phyloP scores from a whole-genome alignment of 2,329 filamentous ascomycete genomes.

The Hymenoscyphus fraxineus region DNA sequence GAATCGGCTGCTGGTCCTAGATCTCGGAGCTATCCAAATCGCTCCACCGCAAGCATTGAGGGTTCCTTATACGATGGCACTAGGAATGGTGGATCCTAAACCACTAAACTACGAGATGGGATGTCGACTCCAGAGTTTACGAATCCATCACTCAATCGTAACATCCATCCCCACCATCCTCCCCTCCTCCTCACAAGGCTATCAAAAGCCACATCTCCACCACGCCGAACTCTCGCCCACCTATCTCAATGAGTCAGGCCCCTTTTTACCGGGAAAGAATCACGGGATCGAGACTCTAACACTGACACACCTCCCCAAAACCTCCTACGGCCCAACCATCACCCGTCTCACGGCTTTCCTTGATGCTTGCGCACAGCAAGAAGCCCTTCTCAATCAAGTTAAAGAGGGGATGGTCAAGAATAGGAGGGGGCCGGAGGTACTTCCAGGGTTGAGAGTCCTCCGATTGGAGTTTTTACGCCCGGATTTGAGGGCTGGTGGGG shows the following conservation, averaged over 20 bases:
- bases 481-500: neutral
- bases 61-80: constrained; percentile 11
- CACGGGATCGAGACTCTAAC: constrained; percentile 51
- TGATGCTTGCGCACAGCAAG: constrained; percentile 45
- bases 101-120: constrained; percentile 39
- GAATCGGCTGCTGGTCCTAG: constrained; percentile 49
- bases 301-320: constrained; percentile 51
- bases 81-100: constrained; percentile 3
- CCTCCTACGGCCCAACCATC: constrained; percentile 49
- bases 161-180: constrained; percentile 49
- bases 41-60: neutral
- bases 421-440: constrained; percentile 40
- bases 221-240: constrained; percentile 35
- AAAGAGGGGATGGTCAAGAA: constrained; percentile 13
- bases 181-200: constrained; percentile 2
- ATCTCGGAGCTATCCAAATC: constrained; percentile 43
- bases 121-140: constrained; percentile 51
- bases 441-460: constrained; percentile 51
- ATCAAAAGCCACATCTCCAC: constrained; percentile 33
- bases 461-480: constrained; percentile 47
- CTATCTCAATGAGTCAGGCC: constrained; percentile 41
- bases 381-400: constrained; percentile 40
- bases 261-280: constrained; percentile 54
- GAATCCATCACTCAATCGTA: constrained; percentile 57
- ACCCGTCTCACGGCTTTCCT: constrained; percentile 48